Evolutionary conservation across 805 yeast species (phyloP).

Genomic region (Kazachstania taianensis): DNA sequence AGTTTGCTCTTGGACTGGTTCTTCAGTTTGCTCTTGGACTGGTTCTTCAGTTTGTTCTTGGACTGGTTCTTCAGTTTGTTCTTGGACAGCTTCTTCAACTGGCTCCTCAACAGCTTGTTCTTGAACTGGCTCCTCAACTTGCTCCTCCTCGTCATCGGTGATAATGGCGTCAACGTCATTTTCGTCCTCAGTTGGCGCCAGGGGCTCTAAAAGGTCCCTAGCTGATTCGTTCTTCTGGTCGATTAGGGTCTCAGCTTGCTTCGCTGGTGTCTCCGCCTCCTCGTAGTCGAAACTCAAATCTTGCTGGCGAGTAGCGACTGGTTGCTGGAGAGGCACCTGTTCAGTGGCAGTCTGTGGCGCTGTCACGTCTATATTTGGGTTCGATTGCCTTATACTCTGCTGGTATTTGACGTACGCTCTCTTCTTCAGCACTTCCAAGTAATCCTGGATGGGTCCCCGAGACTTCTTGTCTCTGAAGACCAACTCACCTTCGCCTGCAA

Average conservation of each 20-base stretch:
- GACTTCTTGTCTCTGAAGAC: constrained; percentile 54
- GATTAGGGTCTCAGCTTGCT: neutral
- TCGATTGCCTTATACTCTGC: too few species aligned
- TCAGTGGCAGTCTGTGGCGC: too few species aligned
- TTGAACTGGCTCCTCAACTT: constrained; percentile 2
- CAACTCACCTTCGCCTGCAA: constrained; percentile 64
- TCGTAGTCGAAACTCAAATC: neutral
- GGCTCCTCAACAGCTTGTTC: too few species aligned
- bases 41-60: constrained; percentile 6
- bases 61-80: constrained; percentile 4
- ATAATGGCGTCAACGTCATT: constrained; percentile 7
- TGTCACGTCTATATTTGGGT: too few species aligned
- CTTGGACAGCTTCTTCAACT: constrained; percentile 5
- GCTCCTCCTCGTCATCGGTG: constrained; percentile 8
- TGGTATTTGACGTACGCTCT: constrained; percentile 21
- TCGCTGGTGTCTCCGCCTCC: too few species aligned
- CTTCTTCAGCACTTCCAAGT: constrained; percentile 32
- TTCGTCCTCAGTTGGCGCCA: constrained; percentile 2
- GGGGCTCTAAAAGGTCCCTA: too few species aligned
- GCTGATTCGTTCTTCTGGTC: neutral
- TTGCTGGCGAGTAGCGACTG: neutral
- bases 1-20: constrained; percentile 2
- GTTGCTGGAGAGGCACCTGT: too few species aligned
- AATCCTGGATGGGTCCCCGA: constrained; percentile 36
- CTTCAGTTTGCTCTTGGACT: constrained; percentile 4